phyloP scores from a whole-genome alignment of 768 basidiomycete genomes.

The Mycena venus region DNA sequence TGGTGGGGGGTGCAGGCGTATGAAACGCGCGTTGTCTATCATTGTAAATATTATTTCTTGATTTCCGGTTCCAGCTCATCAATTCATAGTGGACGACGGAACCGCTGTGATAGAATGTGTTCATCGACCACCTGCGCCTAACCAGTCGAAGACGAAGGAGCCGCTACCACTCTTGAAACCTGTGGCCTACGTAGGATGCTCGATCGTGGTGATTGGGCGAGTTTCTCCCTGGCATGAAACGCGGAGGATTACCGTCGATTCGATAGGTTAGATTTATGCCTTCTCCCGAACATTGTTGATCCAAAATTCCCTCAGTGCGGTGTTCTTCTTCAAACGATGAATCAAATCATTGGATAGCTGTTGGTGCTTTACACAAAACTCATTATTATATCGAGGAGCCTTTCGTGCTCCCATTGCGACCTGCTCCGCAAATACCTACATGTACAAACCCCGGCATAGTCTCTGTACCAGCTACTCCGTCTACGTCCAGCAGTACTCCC shows the following conservation, averaged over 20 bases:
- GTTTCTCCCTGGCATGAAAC: constrained; percentile 12
- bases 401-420: constrained; percentile 60
- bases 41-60: constrained; percentile 53
- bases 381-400: constrained; percentile 63
- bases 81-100: constrained; percentile 78
- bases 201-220: constrained; percentile 34
- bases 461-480: not conserved
- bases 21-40: constrained; percentile 73
- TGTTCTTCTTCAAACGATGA: constrained; percentile 72
- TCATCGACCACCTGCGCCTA: constrained; percentile 52
- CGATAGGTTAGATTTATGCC: constrained; percentile 59
- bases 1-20: constrained; percentile 74
- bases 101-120: constrained; percentile 80
- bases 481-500: constrained; percentile 8
- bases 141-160: constrained; percentile 31
- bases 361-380: constrained; percentile 65
- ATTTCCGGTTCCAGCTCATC: not conserved
- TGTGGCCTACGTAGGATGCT: constrained; percentile 18
- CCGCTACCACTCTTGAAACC: constrained; percentile 14
- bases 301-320: constrained; percentile 45
- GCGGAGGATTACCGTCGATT: constrained; percentile 47
- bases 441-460: not conserved
- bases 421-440: constrained; percentile 6
- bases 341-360: constrained; percentile 66
- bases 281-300: not conserved